Percentiles rank a stretch among this genome's conserved stretches.
phyloP scores from a whole-genome alignment of 306 rosid genomes.

The Citrullus mucosospermus region DNA sequence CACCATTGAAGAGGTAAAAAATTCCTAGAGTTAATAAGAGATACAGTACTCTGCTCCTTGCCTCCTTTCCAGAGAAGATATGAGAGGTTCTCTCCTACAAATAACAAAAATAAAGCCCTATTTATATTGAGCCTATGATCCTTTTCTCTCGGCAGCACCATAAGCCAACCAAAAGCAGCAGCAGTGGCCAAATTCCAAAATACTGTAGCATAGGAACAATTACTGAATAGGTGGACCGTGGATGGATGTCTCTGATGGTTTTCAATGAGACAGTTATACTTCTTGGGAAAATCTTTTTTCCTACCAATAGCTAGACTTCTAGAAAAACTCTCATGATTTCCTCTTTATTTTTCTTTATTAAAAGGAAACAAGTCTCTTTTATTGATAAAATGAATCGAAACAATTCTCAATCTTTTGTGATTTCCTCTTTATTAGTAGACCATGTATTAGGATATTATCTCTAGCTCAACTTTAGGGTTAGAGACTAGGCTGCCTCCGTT shows the following conservation, averaged over 20 bases:
- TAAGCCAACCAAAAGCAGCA: neutral
- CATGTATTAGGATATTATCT: no score
- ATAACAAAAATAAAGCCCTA: neutral
- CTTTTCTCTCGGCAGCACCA: neutral
- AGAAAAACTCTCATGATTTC: neutral
- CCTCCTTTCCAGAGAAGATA: neutral
- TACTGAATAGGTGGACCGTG: neutral
- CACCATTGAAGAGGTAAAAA: neutral
- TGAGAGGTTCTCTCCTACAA: neutral
- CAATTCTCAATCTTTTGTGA: no score
- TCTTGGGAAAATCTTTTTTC: neutral
- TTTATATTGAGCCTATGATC: neutral
- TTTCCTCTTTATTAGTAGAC: no score
- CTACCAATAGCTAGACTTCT: neutral
- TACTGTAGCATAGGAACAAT: neutral
- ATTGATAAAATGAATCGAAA: no score
- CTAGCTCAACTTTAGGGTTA: no score
- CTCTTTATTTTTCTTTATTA: no score
- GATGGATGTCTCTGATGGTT: neutral
- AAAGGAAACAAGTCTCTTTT: no score
- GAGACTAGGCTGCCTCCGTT: no score
- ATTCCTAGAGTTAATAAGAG: no score
- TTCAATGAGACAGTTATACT: no score
- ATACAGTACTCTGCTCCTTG: neutral
- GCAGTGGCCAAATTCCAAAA: no score